These are phyloP conservation scores for Lyophyllum decastes DNA, from an alignment of 768 basidiomycete genomes.

Conservation along the genomic window DNA sequence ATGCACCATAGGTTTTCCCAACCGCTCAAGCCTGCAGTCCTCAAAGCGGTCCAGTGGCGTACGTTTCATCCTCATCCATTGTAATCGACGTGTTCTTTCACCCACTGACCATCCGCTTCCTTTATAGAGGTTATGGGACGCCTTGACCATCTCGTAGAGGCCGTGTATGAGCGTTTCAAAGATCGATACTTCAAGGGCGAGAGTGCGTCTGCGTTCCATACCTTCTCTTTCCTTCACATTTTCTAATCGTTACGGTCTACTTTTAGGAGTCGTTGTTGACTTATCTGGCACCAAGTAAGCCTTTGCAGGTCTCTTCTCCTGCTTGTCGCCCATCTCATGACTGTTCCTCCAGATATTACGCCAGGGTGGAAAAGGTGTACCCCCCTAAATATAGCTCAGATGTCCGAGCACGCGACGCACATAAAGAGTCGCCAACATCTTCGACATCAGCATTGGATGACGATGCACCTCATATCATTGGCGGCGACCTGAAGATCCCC, in stretches of 20 bases:
- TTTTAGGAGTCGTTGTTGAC: slow-evolving; percentile 81
- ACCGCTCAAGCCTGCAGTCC: slow-evolving; percentile 87
- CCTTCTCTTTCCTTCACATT: background rate
- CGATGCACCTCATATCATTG: slow-evolving; percentile 66
- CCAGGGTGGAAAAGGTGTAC: slow-evolving; percentile 76
- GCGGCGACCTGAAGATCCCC: slow-evolving; percentile 76
- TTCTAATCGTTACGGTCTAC: slow-evolving; percentile 14
- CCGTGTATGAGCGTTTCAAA: slow-evolving; percentile 94
- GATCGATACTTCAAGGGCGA: slow-evolving; percentile 93
- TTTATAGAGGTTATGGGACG: slow-evolving; percentile 91
- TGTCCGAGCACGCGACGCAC: slow-evolving; percentile 48
- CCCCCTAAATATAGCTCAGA: slow-evolving; percentile 59
- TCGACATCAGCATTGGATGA: slow-evolving; percentile 41
- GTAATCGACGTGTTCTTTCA: slow-evolving; percentile 14
- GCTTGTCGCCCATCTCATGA: slow-evolving; percentile 17
- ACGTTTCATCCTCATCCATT: slow-evolving; percentile 40
- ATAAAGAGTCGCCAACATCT: slow-evolving; percentile 48
- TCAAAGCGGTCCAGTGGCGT: slow-evolving; percentile 97
- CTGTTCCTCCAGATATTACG: slow-evolving; percentile 64
- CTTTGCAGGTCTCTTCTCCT: slow-evolving; percentile 6
- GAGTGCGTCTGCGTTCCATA: slow-evolving; percentile 55
- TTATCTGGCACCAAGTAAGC: slow-evolving; percentile 82
- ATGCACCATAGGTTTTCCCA: slow-evolving; percentile 92
- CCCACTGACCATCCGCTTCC: slow-evolving; percentile 19
- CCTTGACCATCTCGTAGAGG: slow-evolving; percentile 92